Conservation (phyloP, 2,329 filamentous ascomycete genomes). For the Elsinoe perseae region DNA sequence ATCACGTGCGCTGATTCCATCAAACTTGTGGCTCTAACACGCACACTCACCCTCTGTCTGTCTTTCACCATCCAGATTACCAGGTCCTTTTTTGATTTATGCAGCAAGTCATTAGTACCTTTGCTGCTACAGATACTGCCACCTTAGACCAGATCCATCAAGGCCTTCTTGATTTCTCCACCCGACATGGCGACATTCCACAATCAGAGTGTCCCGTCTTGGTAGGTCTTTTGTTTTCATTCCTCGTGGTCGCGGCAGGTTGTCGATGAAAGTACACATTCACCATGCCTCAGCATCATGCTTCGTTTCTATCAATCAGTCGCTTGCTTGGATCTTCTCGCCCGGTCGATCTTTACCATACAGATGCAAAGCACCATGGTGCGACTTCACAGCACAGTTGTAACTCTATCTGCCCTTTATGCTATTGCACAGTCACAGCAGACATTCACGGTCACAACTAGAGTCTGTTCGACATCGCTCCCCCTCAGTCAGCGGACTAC, state of each 20-base stretch:
- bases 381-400: slow-evolving; percentile 1
- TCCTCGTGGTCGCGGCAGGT: slow-evolving; percentile 4
- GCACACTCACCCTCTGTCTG: too few relatives aligned
- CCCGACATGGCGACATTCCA: slow-evolving; percentile 6
- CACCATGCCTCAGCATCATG: not conserved
- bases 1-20: too few relatives aligned
- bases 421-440: slow-evolving; percentile 14
- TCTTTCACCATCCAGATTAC: too few relatives aligned
- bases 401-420: slow-evolving; percentile 10
- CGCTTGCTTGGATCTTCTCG: not conserved
- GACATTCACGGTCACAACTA: slow-evolving; percentile 18
- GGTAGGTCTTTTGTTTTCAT: slow-evolving; percentile 16
- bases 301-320: not conserved
- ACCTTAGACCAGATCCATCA: not conserved
- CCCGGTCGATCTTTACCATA: slow-evolving; percentile 12
- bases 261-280: not conserved
- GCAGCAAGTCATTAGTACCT: too few relatives aligned
- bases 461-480: slow-evolving; percentile 16
- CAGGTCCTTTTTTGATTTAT: too few relatives aligned
- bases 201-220: slow-evolving; percentile 6
- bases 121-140: too few relatives aligned
- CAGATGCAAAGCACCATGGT: slow-evolving; percentile 6
- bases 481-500: slow-evolving; percentile 15
- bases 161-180: slow-evolving; percentile 1
- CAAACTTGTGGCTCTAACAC: too few relatives aligned